These are phyloP conservation scores for Blastobotrys americana DNA, from an alignment of 805 yeast genomes.

Conservation along the genomic window DNA sequence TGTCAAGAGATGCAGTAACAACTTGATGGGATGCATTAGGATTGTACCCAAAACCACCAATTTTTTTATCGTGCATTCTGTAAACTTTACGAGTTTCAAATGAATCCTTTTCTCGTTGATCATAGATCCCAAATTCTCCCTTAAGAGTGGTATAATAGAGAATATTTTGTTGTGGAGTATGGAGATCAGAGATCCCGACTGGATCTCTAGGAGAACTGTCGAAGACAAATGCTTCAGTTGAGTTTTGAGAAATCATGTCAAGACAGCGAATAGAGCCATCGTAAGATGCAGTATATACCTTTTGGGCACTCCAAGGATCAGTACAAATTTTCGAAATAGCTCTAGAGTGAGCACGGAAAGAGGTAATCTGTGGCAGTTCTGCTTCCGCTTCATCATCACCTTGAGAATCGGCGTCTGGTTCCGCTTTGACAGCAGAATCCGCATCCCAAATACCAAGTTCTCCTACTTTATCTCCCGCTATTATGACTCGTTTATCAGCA, in stretches of 20 bases:
- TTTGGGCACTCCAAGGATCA: constrained; percentile 42
- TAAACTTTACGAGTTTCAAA: constrained; percentile 32
- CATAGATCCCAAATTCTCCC: constrained; percentile 75
- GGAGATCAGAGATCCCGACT: constrained; percentile 70
- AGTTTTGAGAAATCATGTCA: constrained; percentile 55
- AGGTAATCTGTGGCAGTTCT: constrained; percentile 42
- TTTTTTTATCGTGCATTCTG: constrained; percentile 79
- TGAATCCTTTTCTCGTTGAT: constrained; percentile 46
- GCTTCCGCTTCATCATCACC: constrained; percentile 33
- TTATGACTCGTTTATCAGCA: constrained; percentile 47
- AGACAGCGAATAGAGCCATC: constrained; percentile 79
- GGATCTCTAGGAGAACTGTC: constrained; percentile 40
- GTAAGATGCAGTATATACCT: constrained; percentile 66
- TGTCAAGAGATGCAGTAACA: constrained; percentile 84
- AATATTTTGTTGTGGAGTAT: constrained; percentile 48
- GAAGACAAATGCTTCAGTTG: constrained; percentile 54
- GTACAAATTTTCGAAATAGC: constrained; percentile 59
- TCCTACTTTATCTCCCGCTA: constrained; percentile 90
- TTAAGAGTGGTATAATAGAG: constrained; percentile 68
- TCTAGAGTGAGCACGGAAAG: constrained; percentile 68
- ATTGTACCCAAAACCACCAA: constrained; percentile 80
- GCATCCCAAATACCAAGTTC: constrained; percentile 85
- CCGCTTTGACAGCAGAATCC: constrained; percentile 20
- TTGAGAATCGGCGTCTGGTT: constrained; percentile 27
- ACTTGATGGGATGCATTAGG: constrained; percentile 59